Evolutionary conservation across 495 filamentous ascomycete genomes (phyloP).

Genomic region (Penicillium alfredii): DNA sequence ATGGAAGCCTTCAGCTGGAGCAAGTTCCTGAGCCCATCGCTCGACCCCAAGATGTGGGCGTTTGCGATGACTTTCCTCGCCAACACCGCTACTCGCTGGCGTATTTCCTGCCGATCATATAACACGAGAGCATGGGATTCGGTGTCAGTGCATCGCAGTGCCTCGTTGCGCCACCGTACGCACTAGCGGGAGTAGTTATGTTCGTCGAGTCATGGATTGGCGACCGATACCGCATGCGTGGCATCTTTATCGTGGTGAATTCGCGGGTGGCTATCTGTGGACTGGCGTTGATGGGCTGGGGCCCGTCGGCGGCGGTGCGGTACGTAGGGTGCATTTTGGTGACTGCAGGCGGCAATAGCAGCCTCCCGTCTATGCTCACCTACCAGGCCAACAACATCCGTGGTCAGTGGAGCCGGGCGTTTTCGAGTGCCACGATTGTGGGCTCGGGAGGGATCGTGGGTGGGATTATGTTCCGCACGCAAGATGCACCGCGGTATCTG

Average conservation of each 20-base stretch:
- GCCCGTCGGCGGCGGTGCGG: conserved; percentile 35
- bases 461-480: conserved; percentile 42
- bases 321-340: conserved; percentile 55
- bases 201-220: conserved; percentile 33
- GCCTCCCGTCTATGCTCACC: conserved; percentile 40
- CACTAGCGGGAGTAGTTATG: conserved; percentile 46
- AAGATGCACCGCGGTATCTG: conserved; percentile 41
- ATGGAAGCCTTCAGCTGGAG: conserved; percentile 32
- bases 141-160: conserved; percentile 43
- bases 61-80: not conserved
- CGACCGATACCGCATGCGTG: conserved; percentile 45
- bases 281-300: conserved; percentile 3
- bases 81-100: conserved; percentile 37
- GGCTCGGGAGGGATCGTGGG: conserved; percentile 46
- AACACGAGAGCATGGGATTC: conserved; percentile 44
- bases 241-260: conserved; percentile 47
- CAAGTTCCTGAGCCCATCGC: conserved; percentile 32
- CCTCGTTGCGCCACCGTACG: conserved; percentile 51
- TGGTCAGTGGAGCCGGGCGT: conserved; percentile 52
- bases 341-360: conserved; percentile 46
- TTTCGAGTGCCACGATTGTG: conserved; percentile 40
- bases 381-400: conserved; percentile 53
- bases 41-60: conserved; percentile 47
- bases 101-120: conserved; percentile 54
- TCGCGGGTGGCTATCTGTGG: conserved; percentile 5